These are phyloP conservation scores for Cladosporium sp. DNA, from an alignment of 2,329 filamentous ascomycete species.

Conservation along the genomic window DNA sequence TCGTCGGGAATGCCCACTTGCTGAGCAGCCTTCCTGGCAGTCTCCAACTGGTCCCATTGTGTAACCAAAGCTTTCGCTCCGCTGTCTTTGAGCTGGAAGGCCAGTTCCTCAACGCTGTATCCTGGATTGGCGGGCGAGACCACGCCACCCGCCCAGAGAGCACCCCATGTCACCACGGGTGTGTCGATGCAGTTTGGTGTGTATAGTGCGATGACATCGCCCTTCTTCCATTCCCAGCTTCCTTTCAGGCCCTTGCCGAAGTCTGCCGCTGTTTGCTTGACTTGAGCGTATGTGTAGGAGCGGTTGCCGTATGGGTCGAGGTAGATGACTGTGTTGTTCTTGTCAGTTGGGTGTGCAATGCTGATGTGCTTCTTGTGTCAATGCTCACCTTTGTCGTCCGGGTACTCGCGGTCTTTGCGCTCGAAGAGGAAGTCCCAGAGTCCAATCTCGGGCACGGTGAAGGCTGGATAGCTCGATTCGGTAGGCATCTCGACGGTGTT, in stretches of 20 bases:
- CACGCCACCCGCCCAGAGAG: constrained; percentile 79
- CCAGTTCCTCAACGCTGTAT: constrained; percentile 80
- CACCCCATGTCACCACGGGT: constrained; percentile 72
- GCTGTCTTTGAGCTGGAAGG: constrained; percentile 79
- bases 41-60: constrained; percentile 64
- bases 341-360: background rate
- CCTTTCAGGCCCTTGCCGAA: constrained; percentile 80
- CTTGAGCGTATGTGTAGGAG: constrained; percentile 68
- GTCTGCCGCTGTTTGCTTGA: constrained; percentile 65
- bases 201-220: constrained; percentile 80
- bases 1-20: constrained; percentile 69
- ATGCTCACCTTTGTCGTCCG: constrained; percentile 69
- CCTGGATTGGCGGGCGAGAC: constrained; percentile 84
- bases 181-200: constrained; percentile 86
- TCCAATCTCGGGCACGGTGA: constrained; percentile 73
- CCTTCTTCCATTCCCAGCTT: constrained; percentile 74
- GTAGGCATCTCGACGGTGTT: constrained; percentile 62
- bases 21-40: constrained; percentile 66
- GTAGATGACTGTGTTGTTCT: constrained; percentile 65
- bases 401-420: constrained; percentile 61
- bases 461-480: constrained; percentile 61
- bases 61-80: constrained; percentile 74
- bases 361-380: background rate
- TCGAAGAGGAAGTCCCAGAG: constrained; percentile 80
- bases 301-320: constrained; percentile 70